A percentile compares a stretch with the other conserved stretches of the same genome.
Evolutionary conservation across 106 monocot genomes (phyloP).

Genomic region (Dendrobium nobile): DNA sequence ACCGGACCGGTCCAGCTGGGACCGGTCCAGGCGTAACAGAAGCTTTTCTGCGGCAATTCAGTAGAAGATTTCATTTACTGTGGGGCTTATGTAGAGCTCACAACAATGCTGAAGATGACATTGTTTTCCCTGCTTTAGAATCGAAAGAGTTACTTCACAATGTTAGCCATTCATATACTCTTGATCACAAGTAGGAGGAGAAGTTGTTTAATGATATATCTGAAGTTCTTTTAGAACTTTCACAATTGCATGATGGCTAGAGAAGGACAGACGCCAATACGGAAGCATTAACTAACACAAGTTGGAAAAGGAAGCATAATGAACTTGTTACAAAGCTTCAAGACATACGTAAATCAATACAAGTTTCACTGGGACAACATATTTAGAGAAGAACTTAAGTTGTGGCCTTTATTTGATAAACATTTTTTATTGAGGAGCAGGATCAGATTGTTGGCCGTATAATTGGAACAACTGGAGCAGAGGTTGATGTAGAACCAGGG

Average conservation of each 20-base stretch:
- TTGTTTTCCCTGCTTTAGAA: slow-evolving; percentile 96
- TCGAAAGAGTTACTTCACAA: slow-evolving; percentile 94
- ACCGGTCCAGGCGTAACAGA: no score
- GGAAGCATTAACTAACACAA: slow-evolving; percentile 16
- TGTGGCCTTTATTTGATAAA: slow-evolving; percentile 94
- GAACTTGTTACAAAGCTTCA: no score
- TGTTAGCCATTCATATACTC: slow-evolving; percentile 94
- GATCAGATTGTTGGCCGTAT: slow-evolving; percentile 92
- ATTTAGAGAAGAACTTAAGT: slow-evolving; percentile 87
- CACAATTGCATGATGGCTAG: slow-evolving; percentile 43
- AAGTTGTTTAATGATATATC: slow-evolving; percentile 90
- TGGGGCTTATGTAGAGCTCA: slow-evolving; percentile 89
- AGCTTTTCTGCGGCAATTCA: slow-evolving; percentile 81
- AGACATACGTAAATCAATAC: slow-evolving; percentile 88
- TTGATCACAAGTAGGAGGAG: slow-evolving; percentile 96
- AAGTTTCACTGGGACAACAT: slow-evolving; percentile 87
- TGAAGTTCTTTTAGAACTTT: slow-evolving; percentile 63
- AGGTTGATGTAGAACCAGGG: no score
- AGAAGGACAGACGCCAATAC: slow-evolving; percentile 1
- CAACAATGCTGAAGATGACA: slow-evolving; percentile 98
- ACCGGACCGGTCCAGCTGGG: no score
- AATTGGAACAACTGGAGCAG: slow-evolving; percentile 95
- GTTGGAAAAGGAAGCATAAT: slow-evolving; percentile 17
- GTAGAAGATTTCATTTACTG: slow-evolving; percentile 83
- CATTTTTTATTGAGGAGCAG: slow-evolving; percentile 93